These are phyloP conservation scores for Erythrophleum ivorense DNA, from an alignment of 331 rosid genomes.

Conservation along the genomic window DNA sequence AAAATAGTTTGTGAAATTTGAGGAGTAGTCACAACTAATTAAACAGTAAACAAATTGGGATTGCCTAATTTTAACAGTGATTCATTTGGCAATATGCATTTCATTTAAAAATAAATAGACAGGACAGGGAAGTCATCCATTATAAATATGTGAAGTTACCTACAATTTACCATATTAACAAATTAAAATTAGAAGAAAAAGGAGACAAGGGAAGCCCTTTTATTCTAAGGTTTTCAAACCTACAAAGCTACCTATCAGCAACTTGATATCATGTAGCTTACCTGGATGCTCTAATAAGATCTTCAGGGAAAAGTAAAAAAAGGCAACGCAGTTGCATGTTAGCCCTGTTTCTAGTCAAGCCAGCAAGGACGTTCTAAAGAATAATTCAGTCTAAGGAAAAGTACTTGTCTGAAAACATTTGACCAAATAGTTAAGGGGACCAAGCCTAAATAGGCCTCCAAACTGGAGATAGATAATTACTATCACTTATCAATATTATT, in stretches of 20 bases:
- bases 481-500: slow-evolving; percentile 7
- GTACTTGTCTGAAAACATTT: slow-evolving; percentile 7
- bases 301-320: background rate
- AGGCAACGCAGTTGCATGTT: background rate
- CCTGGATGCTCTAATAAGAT: background rate
- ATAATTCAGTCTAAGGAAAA: background rate
- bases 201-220: background rate
- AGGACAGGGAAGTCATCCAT: background rate
- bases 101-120: background rate
- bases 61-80: background rate
- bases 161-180: background rate
- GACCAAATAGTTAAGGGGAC: background rate
- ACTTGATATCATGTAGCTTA: background rate
- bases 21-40: slow-evolving; percentile 9
- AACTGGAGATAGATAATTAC: background rate
- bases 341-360: background rate
- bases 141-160: background rate
- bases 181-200: background rate
- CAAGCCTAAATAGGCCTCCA: background rate
- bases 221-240: background rate
- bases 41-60: slow-evolving; percentile 28
- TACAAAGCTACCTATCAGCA: background rate
- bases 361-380: background rate
- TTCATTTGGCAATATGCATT: slow-evolving; percentile 1
- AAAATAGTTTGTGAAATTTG: slow-evolving; percentile 6